Base-by-base conservation (phyloP, 768 basidiomycete genomes). In the Auriscalpium orientale region DNA sequence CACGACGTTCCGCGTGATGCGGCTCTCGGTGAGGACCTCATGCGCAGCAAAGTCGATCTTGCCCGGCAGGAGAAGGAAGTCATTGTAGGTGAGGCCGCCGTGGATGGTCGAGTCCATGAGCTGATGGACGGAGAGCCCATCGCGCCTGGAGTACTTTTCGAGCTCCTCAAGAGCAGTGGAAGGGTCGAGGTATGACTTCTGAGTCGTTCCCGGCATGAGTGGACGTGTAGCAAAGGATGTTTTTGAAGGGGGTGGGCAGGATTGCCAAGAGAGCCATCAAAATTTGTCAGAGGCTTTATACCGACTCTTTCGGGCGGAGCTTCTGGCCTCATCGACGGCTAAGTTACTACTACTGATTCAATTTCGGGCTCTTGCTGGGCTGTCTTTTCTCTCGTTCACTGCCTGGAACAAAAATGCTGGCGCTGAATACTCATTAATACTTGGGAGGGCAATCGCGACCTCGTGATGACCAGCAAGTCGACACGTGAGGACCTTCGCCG, bases 41-140 rank as follows among this genome's bases (percentile, higher is more conserved):
- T 79, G 78, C 1, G 91, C 89, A 11, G 88, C 77, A 71, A 99
- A 99, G 76, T 94, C 85, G 66, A 99, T 98, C 72, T 91, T 93
- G 43, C 97, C 95, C 9, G 95, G 95, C 13, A 98, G 80, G 59
- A 97, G 71, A 62, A 98, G 79, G 74, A 98, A 95, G 68, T 98
- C 97, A 67, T 98, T 98, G 76, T 98, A 98, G 13, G 97, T 97
- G 62, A 99, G 82, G 12, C 97, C 97, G 18, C 93, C 94, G 65
- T 92, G 86, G 60, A 84, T 72, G 47, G 75, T 78, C 1, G 89
- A 87, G 77, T 97, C 82, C 84, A 98, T 94, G 62, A 98, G 85
- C 66, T 98, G 89, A 8, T 72, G 56, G 58, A 91, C 79, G 57
- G 88, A 83, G 51, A 99, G 81, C 44, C 97, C 95, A 82, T 99